Base-by-base conservation (phyloP, 495 filamentous ascomycete genomes). In the Cercophora newfieldiana region DNA sequence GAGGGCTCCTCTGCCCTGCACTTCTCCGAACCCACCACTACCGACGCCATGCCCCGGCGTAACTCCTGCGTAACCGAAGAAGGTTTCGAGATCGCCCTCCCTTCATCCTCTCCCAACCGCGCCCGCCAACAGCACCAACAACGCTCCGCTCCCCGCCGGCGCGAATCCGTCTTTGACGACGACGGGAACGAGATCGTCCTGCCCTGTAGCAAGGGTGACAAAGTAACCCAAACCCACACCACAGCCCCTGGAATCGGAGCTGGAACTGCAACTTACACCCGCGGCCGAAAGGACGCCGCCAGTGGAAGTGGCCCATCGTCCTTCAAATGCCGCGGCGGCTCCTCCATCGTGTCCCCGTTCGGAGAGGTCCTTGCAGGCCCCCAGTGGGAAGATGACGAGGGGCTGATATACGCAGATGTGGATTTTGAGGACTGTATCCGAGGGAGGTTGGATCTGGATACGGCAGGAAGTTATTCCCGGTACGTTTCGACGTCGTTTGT, bases 281-380 rank as follows among this genome's bases (percentile, higher is more conserved):
- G 37, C 25, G 29, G 48, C 12, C 28, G 29, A 19, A 53, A 60
- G 44, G 29, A 33, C 28, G 25, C 33, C 37, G 21, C 33, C 30
- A 48, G 37, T 37, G 26, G 25, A 48, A 14, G 77, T 78, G 7
- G 78, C 78, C 12, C 10, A 8, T 14, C 4, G 10, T 44, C 37
- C 3, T 90, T 84, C 63, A 69, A 86, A 54, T 90, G 82, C 56
- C 83, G 89, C 7, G 94, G 94, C 26, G 94, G 94, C 0, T 94
- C 90, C 0, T 90, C 88, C 67, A 94, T 98, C 66, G 80, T 96
- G 53, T 88, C 84, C 7, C 94, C 94, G 0, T 79, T 90, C 30
- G 94, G 94, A 0, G 84, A 93, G 3, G 85, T 93, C 3, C 74
- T 97, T 0, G 86, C 85, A 0, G 93, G 91, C 0, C 94, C 94